Evolutionary conservation across 495 filamentous ascomycete species (phyloP), one percentile per base, ranked within the genome.

Genomic region (Tuber brumale): DNA sequence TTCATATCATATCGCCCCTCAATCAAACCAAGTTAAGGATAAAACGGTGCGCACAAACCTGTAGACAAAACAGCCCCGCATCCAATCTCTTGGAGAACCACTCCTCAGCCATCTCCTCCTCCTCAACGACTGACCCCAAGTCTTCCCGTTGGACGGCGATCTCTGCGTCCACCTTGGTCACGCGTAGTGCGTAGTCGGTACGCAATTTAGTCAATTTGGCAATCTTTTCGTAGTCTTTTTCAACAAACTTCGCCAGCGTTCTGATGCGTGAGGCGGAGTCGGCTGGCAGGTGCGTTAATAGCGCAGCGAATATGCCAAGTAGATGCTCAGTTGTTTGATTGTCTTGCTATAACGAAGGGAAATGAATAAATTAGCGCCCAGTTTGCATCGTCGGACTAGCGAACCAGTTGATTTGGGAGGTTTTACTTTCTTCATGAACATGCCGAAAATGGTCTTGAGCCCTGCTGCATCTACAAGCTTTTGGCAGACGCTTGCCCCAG

Each of bases 201-300:
- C 96, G 86, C 48, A 97, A 84, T 77, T 87, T 86, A 61, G 95
- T 84, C 2, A 97, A 86, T 80, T 89, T 91, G 16, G 80, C 85
- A 19, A 92, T 89, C 84, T 97, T 96, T 76, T 94, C 92, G 82
- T 96, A 97, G 75, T 97, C 92, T 79, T 92, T 95, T 85, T 97
- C 94, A 66, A 96, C 91, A 83, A 99, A 98, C 81, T 99, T 99
- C 5, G 94, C 95, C 0, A 98, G 87, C 9, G 92, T 88, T 3
- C 95, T 88, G 44, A 97, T 94, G 2, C 95, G 87, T n/a, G 89
- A 86, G 1, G 92, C 86, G 18, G 91, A 93, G n/a, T 93, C 89
- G 7, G 89, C 92, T 0, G 93, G 94, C 3, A 99, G 83, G 2
- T 89, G 86, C 23, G 94, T 91, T 1, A 99, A 87, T 81, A 99